These are phyloP conservation scores for Gaeumannomyces sp. DNA, from an alignment of 2,329 filamentous ascomycete genomes.

Conservation along the genomic window DNA sequence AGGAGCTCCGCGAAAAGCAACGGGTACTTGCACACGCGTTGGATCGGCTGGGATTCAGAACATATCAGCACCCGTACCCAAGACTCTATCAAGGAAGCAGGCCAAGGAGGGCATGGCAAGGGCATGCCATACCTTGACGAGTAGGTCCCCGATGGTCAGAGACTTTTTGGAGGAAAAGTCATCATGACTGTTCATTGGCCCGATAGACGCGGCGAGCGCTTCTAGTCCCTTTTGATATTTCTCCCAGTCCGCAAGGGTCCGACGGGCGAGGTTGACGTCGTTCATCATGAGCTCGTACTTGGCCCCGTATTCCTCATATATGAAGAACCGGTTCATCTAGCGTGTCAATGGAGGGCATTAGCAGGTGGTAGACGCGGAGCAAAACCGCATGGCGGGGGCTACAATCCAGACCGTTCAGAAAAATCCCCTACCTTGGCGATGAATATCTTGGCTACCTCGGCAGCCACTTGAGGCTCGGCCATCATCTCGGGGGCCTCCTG, in stretches of 20 bases:
- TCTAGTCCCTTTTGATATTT: constrained; percentile 82
- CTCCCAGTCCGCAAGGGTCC: constrained; percentile 66
- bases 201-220: constrained; percentile 67
- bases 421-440: constrained; percentile 43
- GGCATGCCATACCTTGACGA: constrained; percentile 67
- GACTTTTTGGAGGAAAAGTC: constrained; percentile 61
- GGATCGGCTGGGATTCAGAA: constrained; percentile 63
- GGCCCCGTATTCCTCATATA: constrained; percentile 87
- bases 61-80: constrained; percentile 3
- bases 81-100: constrained; percentile 2
- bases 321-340: constrained; percentile 73
- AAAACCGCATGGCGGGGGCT: too few species aligned
- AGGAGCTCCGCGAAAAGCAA: constrained; percentile 79
- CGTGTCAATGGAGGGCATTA: constrained; percentile 5
- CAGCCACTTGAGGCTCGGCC: constrained; percentile 52
- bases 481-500: constrained; percentile 44
- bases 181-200: constrained; percentile 59
- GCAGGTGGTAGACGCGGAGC: too few species aligned
- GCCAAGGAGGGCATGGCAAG: too few species aligned
- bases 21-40: constrained; percentile 86
- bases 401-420: too few species aligned
- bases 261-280: constrained; percentile 64
- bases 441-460: constrained; percentile 56
- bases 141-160: constrained; percentile 73
- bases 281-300: constrained; percentile 83